Conservation (phyloP, 2,329 filamentous ascomycete species). For the Mollisia scopiformis region DNA sequence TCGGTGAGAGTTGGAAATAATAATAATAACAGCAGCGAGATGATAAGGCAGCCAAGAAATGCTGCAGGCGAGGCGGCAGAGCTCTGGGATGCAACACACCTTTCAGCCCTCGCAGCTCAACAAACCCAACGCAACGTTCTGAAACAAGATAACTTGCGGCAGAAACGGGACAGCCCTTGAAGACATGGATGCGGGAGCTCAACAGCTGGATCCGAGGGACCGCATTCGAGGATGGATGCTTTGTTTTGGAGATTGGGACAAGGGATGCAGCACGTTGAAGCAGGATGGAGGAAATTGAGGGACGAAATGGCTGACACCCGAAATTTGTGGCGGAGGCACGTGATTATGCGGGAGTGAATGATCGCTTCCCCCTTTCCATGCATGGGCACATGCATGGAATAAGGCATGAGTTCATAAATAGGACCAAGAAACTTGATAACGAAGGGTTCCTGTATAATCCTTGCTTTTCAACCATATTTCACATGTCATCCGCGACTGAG, state of each 20-base stretch:
- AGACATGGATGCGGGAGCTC: neutral
- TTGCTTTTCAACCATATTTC: neutral
- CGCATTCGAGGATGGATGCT: neutral
- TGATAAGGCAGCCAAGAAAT: too few relatives aligned
- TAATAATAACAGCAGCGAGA: too few relatives aligned
- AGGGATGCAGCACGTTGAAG: neutral
- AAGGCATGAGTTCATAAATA: too few relatives aligned
- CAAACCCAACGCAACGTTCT: neutral
- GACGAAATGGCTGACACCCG: neutral
- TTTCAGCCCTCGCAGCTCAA: neutral
- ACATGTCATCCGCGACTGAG: too few relatives aligned
- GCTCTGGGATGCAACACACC: too few relatives aligned
- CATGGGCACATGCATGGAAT: too few relatives aligned
- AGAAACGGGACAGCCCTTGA: neutral
- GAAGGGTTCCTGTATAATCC: neutral
- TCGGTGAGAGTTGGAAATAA: too few relatives aligned
- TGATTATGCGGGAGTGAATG: neutral
- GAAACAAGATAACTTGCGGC: neutral
- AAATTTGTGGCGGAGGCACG: neutral
- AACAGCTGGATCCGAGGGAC: neutral
- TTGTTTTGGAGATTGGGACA: neutral
- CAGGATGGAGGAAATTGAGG: neutral
- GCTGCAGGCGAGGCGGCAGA: too few relatives aligned
- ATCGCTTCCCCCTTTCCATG: neutral
- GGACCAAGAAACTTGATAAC: too few relatives aligned